Evolutionary conservation across 805 yeast species (phyloP), one percentile per base, ranked within the genome.

Genomic region (Saccharomycopsis sp.): DNA sequence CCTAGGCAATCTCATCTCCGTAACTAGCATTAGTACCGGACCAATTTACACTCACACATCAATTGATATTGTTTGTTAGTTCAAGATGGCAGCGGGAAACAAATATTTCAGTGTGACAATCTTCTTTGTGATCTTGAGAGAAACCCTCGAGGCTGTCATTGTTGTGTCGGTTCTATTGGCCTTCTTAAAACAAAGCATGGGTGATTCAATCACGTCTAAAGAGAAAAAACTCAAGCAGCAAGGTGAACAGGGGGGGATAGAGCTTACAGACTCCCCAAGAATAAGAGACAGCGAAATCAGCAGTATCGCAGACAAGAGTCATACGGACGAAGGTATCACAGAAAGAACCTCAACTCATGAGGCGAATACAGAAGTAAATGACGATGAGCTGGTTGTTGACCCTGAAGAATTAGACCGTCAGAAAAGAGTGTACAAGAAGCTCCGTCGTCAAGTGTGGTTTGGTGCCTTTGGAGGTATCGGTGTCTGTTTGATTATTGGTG

Each of bases 401-500:
- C 15, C 47, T 3, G 53, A 53, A 4, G 56, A 53, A 20, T 24
- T 29, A 4, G 50, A 7, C 9, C 37, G 18, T 20, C 51, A 53
- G 23, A 41, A 46, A 24, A 65, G 58, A 15, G 73, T 87, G 15
- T 83, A 87, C 73, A 83, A 81, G 63, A 78, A 76, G 58, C 74
- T 92, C 62, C 71, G 77, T 15, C 74, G 73, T 69, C 97, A 91
- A 69, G 92, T 92, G 54, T 92, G 97, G 96, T 51, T 77, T 2
- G 98, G 98, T 57, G 79, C 94, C 0, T 70, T 75, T 2, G 53
- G 75, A 2, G 98, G 97, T 63, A 76, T 91, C 34, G 62, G 86
- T 23, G 70, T 89, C 53, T 91, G 97, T 85, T 66, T 92, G 55
- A 77, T 82, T 57, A 75, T 91, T 62, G 98, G 98, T 71, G 85